Evolutionary conservation across 805 yeast genomes (phyloP).

Genomic region (Yarrowia sp.): DNA sequence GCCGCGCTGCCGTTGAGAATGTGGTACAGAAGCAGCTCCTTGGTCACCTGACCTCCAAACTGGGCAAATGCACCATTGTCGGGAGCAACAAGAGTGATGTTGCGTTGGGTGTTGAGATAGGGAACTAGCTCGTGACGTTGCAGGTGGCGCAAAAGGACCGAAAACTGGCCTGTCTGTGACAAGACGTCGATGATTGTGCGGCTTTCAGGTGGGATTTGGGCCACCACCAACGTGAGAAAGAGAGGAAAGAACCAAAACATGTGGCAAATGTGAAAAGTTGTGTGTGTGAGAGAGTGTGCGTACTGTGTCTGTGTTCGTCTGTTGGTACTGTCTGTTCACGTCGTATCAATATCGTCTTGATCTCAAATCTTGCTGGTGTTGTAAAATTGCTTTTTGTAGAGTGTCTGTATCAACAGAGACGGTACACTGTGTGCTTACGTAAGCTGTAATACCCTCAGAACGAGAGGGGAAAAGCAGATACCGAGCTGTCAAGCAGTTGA

Average conservation of each 20-base stretch:
- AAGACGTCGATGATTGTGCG: constrained; percentile 57
- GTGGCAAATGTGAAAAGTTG: not conserved
- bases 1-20: constrained; percentile 40
- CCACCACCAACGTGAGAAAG: not conserved
- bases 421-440: too few species aligned
- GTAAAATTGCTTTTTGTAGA: too few species aligned
- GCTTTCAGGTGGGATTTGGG: constrained; percentile 38
- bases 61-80: constrained; percentile 68
- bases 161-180: constrained; percentile 65
- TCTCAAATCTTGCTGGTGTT: too few species aligned
- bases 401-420: too few species aligned
- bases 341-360: too few species aligned
- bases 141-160: constrained; percentile 57
- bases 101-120: constrained; percentile 53
- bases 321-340: too few species aligned
- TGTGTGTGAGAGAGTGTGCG: not conserved
- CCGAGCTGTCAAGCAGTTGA: too few species aligned
- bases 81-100: constrained; percentile 78
- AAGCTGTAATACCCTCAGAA: too few species aligned
- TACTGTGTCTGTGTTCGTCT: too few species aligned
- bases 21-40: constrained; percentile 37
- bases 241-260: not conserved
- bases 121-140: constrained; percentile 67
- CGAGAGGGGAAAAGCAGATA: too few species aligned
- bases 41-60: constrained; percentile 29